Evolutionary conservation across 106 monocot species (phyloP).

Genomic region (Amphibolis antarctica): DNA sequence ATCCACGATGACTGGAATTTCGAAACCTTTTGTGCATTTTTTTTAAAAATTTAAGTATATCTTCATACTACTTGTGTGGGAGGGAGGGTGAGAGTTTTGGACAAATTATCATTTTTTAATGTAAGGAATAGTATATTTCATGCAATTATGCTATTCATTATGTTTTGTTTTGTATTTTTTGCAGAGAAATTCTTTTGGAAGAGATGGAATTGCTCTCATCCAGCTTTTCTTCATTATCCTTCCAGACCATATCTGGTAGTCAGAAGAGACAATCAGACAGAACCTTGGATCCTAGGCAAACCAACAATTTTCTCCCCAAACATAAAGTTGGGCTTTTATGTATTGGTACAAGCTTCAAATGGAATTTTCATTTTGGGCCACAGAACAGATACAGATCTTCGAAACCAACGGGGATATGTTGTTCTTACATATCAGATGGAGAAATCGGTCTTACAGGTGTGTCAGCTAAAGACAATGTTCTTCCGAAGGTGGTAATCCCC

Average conservation of each 20-base stretch:
- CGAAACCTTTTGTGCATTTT: too few species aligned
- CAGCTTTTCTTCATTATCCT: slow-evolving; percentile 4
- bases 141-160: too few species aligned
- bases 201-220: slow-evolving; percentile 16
- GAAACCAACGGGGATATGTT: not conserved
- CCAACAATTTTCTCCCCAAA: slow-evolving; percentile 1
- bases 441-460: slow-evolving; percentile 1
- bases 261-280: not conserved
- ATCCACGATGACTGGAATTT: too few species aligned
- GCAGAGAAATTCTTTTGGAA: not conserved
- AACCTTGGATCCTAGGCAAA: slow-evolving; percentile 1
- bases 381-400: not conserved
- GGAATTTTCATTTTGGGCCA: not conserved
- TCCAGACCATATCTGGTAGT: not conserved
- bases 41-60: too few species aligned
- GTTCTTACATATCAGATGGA: slow-evolving; percentile 12
- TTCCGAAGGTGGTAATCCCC: slow-evolving; percentile 11
- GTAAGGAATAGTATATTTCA: too few species aligned
- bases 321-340: not conserved
- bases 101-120: too few species aligned
- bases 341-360: not conserved
- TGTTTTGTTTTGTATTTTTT: not conserved
- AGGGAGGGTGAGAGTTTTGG: too few species aligned
- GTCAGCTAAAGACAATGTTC: not conserved
- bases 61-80: too few species aligned